phyloP scores from a whole-genome alignment of 129 eudicot genomes.

The Saposhnikovia divaricata region DNA sequence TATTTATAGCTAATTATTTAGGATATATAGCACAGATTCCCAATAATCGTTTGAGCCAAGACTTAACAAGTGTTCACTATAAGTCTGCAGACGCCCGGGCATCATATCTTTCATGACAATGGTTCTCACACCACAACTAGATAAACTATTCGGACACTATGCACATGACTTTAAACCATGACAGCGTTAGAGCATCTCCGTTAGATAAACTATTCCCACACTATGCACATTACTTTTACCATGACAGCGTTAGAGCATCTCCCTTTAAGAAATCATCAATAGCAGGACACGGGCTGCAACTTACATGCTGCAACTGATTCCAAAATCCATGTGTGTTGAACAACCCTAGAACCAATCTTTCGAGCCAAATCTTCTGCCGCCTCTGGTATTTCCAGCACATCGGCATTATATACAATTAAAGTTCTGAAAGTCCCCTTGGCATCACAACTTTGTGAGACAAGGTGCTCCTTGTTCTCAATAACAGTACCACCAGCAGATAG shows the following conservation, averaged over 20 bases:
- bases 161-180: background rate
- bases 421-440: background rate
- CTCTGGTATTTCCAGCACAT: slow-evolving; percentile 16
- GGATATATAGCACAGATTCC: background rate
- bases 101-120: background rate
- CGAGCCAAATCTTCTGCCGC: slow-evolving; percentile 32
- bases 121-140: background rate
- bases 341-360: slow-evolving; percentile 16
- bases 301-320: slow-evolving; percentile 45
- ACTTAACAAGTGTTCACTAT: background rate
- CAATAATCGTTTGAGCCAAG: background rate
- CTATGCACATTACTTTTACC: background rate
- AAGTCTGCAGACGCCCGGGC: background rate
- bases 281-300: slow-evolving; percentile 19
- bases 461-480: slow-evolving; percentile 23
- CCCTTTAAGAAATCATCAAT: background rate
- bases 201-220: no score
- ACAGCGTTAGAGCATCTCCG: no score
- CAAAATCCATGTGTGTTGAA: slow-evolving; percentile 50
- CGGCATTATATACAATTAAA: slow-evolving; percentile 31
- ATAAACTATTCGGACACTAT: no score
- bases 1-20: background rate
- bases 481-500: slow-evolving; percentile 42
- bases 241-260: background rate
- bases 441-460: slow-evolving; percentile 4